Conservation (phyloP, 176 grass and related monocot genomes). For the Puya raimondii region DNA sequence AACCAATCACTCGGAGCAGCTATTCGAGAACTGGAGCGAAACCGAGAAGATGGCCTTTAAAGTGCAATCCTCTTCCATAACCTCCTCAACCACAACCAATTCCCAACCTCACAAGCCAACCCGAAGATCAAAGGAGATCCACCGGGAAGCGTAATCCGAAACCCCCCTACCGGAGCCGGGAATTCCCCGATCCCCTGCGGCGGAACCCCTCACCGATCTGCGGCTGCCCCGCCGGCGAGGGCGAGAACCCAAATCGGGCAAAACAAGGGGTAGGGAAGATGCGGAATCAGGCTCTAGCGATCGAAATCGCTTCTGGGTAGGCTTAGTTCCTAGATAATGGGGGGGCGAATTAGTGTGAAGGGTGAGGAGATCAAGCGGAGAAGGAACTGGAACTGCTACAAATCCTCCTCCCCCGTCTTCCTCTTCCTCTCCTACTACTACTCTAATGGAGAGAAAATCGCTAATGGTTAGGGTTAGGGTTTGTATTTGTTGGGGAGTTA, state of each 20-base stretch:
- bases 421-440: too few species aligned
- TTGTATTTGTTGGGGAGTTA: background rate
- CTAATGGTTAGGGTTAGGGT: background rate
- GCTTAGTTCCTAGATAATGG: background rate
- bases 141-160: background rate
- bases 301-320: background rate
- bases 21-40: background rate
- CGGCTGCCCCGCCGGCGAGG: too few species aligned
- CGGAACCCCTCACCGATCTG: too few species aligned
- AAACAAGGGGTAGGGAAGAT: background rate
- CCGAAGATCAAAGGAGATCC: background rate
- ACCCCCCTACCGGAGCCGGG: background rate
- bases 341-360: background rate
- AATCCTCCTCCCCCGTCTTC: too few species aligned
- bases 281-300: background rate
- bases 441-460: background rate
- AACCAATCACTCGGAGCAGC: background rate
- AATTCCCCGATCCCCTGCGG: too few species aligned
- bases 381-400: too few species aligned
- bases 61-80: slow-evolving; percentile 10
- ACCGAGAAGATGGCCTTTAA: background rate
- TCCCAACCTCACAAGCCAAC: background rate
- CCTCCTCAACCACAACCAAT: background rate
- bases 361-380: background rate
- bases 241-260: background rate